phyloP scores from a whole-genome alignment of 345 rosid genomes.

The Psidium guajava region DNA sequence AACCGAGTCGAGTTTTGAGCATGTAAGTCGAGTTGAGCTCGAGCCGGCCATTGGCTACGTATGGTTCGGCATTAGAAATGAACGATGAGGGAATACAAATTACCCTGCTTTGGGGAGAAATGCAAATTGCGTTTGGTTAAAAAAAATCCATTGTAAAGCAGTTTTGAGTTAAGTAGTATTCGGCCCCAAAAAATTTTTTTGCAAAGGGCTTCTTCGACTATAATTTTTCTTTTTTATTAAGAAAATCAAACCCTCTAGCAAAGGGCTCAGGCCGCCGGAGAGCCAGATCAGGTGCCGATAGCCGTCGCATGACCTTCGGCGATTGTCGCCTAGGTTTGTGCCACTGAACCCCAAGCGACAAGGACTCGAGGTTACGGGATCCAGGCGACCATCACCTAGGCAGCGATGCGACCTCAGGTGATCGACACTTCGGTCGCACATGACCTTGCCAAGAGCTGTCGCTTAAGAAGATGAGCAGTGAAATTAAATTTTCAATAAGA shows the following conservation, averaged over 20 bases:
- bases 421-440: fast-evolving
- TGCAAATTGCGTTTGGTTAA: too few species aligned
- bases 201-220: not conserved
- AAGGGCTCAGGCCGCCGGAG: fast-evolving
- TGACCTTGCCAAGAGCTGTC: not conserved
- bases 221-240: too few species aligned
- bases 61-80: too few species aligned
- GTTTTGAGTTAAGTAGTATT: too few species aligned
- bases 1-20: too few species aligned
- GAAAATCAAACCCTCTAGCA: not conserved
- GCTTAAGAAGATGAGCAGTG: too few species aligned
- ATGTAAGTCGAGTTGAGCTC: too few species aligned
- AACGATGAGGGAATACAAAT: too few species aligned
- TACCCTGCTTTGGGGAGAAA: too few species aligned
- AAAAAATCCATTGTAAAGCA: too few species aligned
- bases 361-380: not conserved
- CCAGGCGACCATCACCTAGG: fast-evolving
- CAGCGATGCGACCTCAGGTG: not conserved
- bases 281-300: not conserved
- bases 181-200: not conserved
- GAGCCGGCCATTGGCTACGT: too few species aligned
- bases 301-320: fast-evolving
- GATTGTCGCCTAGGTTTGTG: not conserved
- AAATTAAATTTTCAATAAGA: too few species aligned
- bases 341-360: not conserved